Evolutionary conservation across 495 filamentous ascomycete genomes (phyloP).

Genomic region (Entonaema liquescens): DNA sequence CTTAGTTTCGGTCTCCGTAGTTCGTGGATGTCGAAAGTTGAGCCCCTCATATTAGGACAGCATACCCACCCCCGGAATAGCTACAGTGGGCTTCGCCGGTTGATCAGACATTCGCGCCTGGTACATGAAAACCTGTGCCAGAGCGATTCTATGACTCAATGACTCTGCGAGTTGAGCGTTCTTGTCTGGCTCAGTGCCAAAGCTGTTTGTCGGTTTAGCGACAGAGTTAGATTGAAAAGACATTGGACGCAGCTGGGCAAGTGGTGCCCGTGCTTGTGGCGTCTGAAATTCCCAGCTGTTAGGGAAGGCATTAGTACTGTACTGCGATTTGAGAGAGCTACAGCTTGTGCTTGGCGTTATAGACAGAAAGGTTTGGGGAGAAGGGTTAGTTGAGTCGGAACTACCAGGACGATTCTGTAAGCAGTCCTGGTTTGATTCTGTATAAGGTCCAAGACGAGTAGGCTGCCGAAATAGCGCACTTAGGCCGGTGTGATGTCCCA

Average conservation of each 20-base stretch:
- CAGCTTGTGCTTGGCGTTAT: conserved; percentile 1
- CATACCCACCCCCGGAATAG: background rate
- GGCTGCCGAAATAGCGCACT: conserved; percentile 15
- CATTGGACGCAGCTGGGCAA: background rate
- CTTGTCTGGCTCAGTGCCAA: background rate
- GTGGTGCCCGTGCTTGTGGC: background rate
- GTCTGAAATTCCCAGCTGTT: background rate
- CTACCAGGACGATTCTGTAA: background rate
- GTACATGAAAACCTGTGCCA: conserved; percentile 21
- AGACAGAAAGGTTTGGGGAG: background rate
- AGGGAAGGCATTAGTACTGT: background rate
- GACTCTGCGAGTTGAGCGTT: background rate
- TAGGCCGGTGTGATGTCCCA: background rate
- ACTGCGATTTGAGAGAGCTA: background rate
- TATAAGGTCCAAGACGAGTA: background rate
- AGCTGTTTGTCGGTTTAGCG: background rate
- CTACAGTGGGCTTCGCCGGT: background rate
- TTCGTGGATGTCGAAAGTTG: background rate
- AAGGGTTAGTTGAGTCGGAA: background rate
- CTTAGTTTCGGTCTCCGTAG: background rate
- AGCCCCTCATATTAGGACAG: background rate
- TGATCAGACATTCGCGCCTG: conserved; percentile 12
- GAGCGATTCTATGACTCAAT: conserved; percentile 2
- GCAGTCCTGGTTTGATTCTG: background rate
- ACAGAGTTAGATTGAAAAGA: background rate